Evolutionary conservation across 257 asterid genomes (phyloP).

Genomic region (Nicotiana otophora): DNA sequence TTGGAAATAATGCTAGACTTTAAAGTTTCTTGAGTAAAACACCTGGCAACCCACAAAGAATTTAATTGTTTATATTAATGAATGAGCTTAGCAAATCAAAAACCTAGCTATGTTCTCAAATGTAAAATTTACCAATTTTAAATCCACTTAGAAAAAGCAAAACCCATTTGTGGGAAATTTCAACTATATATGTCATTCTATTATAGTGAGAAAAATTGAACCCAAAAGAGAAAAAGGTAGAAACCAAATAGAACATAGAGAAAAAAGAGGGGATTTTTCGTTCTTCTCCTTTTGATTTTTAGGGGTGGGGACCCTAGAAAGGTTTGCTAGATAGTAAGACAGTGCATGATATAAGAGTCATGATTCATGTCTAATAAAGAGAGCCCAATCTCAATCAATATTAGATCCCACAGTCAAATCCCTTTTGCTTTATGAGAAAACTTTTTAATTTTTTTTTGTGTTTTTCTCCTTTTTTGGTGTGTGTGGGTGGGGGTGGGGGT

Average conservation of each 20-base stretch:
- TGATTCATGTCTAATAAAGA: conserved; percentile 87
- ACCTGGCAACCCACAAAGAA: background rate
- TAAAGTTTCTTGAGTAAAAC: background rate
- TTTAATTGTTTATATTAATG: too few species aligned
- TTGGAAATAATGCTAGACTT: background rate
- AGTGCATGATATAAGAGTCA: conserved; percentile 76
- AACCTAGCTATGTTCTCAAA: background rate
- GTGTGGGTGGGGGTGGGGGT: background rate
- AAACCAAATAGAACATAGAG: background rate
- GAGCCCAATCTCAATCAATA: conserved; percentile 53
- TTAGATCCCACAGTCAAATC: conserved; percentile 37
- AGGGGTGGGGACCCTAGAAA: conserved; percentile 29
- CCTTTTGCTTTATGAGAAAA: conserved; percentile 19
- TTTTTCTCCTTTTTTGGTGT: background rate
- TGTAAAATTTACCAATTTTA: background rate
- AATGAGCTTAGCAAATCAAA: background rate
- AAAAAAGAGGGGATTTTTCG: background rate
- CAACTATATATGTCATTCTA: background rate
- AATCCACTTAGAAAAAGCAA: background rate
- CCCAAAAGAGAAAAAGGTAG: background rate
- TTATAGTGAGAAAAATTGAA: background rate
- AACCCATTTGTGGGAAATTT: background rate
- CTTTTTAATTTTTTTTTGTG: background rate
- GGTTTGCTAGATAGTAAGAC: conserved; percentile 51
- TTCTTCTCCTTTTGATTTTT: background rate